A percentile compares a stretch with the other conserved stretches of the same genome.
phyloP scores from a whole-genome alignment of 805 yeast species.

The Metschnikowia lochheadii region DNA sequence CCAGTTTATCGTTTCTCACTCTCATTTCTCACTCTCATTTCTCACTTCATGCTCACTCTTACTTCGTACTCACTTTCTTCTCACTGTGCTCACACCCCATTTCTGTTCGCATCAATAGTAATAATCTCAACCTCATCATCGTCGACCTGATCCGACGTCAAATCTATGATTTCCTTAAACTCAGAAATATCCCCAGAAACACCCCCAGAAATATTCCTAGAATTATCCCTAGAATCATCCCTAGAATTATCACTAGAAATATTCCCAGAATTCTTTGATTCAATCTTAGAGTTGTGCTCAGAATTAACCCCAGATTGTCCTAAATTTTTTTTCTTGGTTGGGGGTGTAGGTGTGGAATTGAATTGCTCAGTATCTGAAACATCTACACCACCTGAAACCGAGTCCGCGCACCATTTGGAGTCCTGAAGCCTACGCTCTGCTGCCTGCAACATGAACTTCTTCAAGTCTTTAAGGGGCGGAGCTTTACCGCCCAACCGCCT shows the following conservation, averaged over 20 bases:
- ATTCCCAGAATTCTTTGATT: too few relatives aligned
- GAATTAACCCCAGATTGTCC: too few relatives aligned
- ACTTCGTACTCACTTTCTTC: too few relatives aligned
- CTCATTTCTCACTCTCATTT: too few relatives aligned
- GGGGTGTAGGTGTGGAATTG: neutral
- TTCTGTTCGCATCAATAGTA: constrained; percentile 9
- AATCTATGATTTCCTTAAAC: constrained; percentile 14
- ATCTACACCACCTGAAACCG: constrained; percentile 19
- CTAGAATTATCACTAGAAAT: neutral
- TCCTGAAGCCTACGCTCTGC: constrained; percentile 59
- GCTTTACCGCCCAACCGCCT: constrained; percentile 27
- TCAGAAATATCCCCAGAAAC: neutral
- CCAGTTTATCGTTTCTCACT: too few relatives aligned
- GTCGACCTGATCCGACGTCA: constrained; percentile 12
- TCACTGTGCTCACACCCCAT: too few relatives aligned
- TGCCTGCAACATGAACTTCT: constrained; percentile 53
- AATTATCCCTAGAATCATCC: neutral
- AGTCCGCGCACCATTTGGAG: constrained; percentile 42
- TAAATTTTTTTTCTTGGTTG: too few relatives aligned
- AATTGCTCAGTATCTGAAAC: neutral
- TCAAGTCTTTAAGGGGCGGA: constrained; percentile 18
- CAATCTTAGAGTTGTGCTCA: too few relatives aligned
- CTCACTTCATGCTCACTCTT: too few relatives aligned
- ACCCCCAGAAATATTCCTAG: neutral
- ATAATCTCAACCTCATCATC: constrained; percentile 16